These are phyloP conservation scores for Aspergillus brasiliensis DNA, from an alignment of 2,329 filamentous ascomycete species.

Conservation along the genomic window DNA sequence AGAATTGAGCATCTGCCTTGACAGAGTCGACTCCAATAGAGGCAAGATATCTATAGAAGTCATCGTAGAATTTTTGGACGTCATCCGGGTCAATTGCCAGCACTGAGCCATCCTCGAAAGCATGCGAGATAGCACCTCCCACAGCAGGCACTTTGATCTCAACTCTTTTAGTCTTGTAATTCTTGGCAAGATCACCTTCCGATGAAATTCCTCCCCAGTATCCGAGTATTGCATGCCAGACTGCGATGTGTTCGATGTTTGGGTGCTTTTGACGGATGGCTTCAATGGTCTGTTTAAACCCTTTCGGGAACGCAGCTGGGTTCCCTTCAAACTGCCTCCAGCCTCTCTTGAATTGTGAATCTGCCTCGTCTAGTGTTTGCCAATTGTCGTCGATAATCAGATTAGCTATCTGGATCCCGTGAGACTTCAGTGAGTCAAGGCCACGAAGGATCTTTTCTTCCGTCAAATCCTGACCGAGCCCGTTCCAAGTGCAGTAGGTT, in stretches of 20 bases:
- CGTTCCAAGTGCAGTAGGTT: slow-evolving; percentile 97
- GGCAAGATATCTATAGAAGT: slow-evolving; percentile 84
- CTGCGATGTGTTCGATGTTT: slow-evolving; percentile 78
- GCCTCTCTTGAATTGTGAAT: slow-evolving; percentile 54
- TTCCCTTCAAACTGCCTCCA: slow-evolving; percentile 90
- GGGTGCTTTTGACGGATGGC: slow-evolving; percentile 70
- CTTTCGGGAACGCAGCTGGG: slow-evolving; percentile 73
- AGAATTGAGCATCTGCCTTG: slow-evolving; percentile 92
- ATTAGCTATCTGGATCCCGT: slow-evolving; percentile 76
- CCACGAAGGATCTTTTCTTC: slow-evolving; percentile 78
- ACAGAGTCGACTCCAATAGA: slow-evolving; percentile 78
- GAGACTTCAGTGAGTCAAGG: slow-evolving; percentile 68
- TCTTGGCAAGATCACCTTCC: slow-evolving; percentile 69
- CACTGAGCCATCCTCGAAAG: slow-evolving; percentile 56
- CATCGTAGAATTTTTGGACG: slow-evolving; percentile 75
- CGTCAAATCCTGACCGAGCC: slow-evolving; percentile 78
- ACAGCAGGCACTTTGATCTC: slow-evolving; percentile 56
- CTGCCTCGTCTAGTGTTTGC: slow-evolving; percentile 71
- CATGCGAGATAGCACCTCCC: slow-evolving; percentile 46
- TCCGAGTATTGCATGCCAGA: slow-evolving; percentile 87
- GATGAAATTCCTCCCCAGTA: slow-evolving; percentile 92
- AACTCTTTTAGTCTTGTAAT: slow-evolving; percentile 72
- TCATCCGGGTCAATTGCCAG: slow-evolving; percentile 74
- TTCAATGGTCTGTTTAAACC: slow-evolving; percentile 70
- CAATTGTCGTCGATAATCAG: slow-evolving; percentile 98